phyloP scores from a whole-genome alignment of 345 rosid species.

The Eucalyptus leucophloia region DNA sequence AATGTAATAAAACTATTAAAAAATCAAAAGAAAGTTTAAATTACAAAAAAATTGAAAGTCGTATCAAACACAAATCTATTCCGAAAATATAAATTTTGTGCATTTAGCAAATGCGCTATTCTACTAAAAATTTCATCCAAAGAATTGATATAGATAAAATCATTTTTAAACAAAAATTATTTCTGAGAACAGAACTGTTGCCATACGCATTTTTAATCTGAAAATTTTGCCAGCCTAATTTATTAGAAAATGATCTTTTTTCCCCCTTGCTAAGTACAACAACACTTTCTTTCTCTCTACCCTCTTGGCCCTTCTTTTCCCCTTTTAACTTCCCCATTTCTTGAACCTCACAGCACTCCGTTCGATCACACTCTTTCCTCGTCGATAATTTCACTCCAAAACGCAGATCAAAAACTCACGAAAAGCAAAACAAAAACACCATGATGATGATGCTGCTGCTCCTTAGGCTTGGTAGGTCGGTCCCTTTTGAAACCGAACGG shows the following conservation, averaged over 20 bases:
- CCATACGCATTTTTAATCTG: rapidly evolving
- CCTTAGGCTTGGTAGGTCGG: rapidly evolving
- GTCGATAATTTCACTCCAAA: background rate
- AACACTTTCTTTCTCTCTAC: background rate
- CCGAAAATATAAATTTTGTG: rapidly evolving
- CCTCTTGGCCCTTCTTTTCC: background rate
- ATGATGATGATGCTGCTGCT: background rate
- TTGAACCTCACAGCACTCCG: too few relatives aligned
- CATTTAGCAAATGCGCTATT: rapidly evolving
- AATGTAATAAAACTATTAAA: too few relatives aligned
- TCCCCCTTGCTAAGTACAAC: background rate
- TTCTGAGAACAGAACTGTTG: rapidly evolving
- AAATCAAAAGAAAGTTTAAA: too few relatives aligned
- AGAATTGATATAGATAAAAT: too few relatives aligned
- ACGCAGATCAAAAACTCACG: background rate
- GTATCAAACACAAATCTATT: too few relatives aligned
- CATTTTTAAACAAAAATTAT: too few relatives aligned
- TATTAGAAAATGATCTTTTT: background rate
- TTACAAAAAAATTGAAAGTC: too few relatives aligned
- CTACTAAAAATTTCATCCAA: too few relatives aligned
- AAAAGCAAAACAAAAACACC: background rate
- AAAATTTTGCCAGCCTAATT: rapidly evolving
- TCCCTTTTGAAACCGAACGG: background rate
- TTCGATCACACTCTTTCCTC: too few relatives aligned
- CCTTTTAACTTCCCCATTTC: too few relatives aligned